Base-by-base conservation (phyloP, 2,329 filamentous ascomycete species). In the Myriosclerotinia curreyana region DNA sequence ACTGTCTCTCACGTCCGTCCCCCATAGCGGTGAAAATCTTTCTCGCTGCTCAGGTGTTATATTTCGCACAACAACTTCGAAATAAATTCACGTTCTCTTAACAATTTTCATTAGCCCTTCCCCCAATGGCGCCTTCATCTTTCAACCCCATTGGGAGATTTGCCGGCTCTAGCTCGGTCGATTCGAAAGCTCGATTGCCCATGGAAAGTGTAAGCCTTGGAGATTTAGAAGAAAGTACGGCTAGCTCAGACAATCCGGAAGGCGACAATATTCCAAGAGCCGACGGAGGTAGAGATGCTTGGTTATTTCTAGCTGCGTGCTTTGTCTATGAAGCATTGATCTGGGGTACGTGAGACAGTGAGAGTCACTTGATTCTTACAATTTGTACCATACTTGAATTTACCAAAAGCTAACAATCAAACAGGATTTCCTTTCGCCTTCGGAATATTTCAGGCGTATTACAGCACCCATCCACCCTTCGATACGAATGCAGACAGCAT, bases 311-410 rank as follows among this genome's bases (percentile, higher is more conserved):
- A 17, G 75, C 76, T 15, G 78, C 76, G 2, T 81, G 80, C 68
- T 83, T 82, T 67, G 72, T 83, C 55, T 76, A 85, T 14, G 82
- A 86, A 65, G 77, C 79, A 31, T 73, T 83, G 22, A 76, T 83
- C 34, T 85, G 81, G 82, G 81, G 81, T 81, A 68, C 67, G 74
- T 66, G 28, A 31, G 2, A 31, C 28, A 31, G 6, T 31, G 28
- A 31, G 28, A 31, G 28, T 31, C 28, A 31, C 28, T 31, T 31
- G 28, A 31, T 31, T 31, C 28, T 31, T 31, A 6, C 5, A 31
- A 31, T 31, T 46, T 8, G 20, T 31, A 11, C 12, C 28, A 38
- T 25, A 15, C n/a, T 34, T 48, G 28, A 17, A 58, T 3, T 11
- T 58, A 36, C 55, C 6, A 48, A 31, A 3, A 34, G 25, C 49